phyloP scores from a whole-genome alignment of 306 rosid species.

The Vachellia pachyceras region DNA sequence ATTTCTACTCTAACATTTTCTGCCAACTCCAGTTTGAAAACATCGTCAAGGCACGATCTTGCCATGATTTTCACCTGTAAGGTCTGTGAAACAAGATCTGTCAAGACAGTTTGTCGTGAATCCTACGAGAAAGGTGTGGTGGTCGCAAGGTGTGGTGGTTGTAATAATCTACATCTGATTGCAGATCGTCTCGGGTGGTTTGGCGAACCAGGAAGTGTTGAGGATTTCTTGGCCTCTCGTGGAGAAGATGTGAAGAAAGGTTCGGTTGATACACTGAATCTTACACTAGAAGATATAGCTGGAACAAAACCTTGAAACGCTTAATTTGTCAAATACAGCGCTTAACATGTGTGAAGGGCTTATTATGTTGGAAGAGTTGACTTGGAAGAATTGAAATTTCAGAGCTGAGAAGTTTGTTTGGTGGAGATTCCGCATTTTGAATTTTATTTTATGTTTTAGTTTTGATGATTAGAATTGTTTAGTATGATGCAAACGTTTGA shows the following conservation, averaged over 20 bases:
- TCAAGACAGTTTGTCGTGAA: constrained; percentile 74
- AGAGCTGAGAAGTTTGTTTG: neutral
- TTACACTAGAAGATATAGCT: constrained; percentile 77
- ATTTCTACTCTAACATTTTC: constrained; percentile 46
- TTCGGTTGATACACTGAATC: constrained; percentile 70
- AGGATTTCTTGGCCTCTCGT: constrained; percentile 77
- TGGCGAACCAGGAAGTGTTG: constrained; percentile 76
- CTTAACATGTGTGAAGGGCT: neutral
- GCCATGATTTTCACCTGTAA: constrained; percentile 92
- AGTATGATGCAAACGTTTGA: neutral
- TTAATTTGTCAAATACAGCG: neutral
- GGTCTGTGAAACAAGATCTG: constrained; percentile 89
- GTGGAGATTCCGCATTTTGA: neutral
- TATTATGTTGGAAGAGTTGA: neutral
- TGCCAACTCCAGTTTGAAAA: constrained; percentile 60
- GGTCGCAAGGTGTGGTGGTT: constrained; percentile 83
- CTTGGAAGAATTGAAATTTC: neutral
- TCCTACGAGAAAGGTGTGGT: constrained; percentile 93
- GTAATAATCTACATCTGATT: constrained; percentile 80
- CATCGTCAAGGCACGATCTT: constrained; percentile 90
- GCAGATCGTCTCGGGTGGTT: constrained; percentile 92
- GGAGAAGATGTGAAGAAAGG: constrained; percentile 89
- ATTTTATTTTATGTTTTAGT: too few species aligned
- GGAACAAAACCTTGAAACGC: constrained; percentile 55
- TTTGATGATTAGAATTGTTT: too few species aligned